Percentiles rank a stretch among this genome's conserved stretches.
Conservation (phyloP, 2,329 filamentous ascomycete species). For the Magnaporthiopsis incrustans region DNA sequence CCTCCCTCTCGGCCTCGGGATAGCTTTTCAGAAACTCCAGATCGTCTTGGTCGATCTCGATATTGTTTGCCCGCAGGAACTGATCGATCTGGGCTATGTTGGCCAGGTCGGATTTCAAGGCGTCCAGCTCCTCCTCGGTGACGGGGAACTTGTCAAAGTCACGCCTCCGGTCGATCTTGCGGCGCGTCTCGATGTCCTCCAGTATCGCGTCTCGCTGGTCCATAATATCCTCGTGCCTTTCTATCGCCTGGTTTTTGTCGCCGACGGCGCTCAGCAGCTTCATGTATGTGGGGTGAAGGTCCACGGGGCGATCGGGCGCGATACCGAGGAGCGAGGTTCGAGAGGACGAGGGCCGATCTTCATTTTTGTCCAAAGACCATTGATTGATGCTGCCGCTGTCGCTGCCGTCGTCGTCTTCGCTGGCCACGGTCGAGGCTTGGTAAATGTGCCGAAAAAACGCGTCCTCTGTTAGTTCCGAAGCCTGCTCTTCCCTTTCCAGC, state of each 20-base stretch:
- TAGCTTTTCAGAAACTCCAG: constrained; percentile 37
- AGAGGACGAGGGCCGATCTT: constrained; percentile 8
- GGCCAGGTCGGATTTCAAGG: constrained; percentile 21
- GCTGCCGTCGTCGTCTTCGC: neutral
- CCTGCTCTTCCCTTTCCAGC: constrained; percentile 2
- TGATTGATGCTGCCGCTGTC: neutral
- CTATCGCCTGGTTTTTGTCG: constrained; percentile 37
- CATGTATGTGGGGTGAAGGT: constrained; percentile 39
- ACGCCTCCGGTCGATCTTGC: constrained; percentile 10
- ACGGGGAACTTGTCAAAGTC: constrained; percentile 12
- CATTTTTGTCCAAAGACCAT: neutral
- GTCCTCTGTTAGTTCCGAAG: constrained; percentile 10
- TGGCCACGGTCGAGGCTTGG: neutral
- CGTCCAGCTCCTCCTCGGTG: constrained; percentile 27
- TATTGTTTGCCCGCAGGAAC: constrained; percentile 13
- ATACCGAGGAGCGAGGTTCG: constrained; percentile 20
- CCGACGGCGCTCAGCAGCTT: constrained; percentile 34
- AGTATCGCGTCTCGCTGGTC: constrained; percentile 30
- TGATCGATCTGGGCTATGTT: constrained; percentile 14
- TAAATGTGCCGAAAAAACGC: constrained; percentile 26
- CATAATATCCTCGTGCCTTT: constrained; percentile 37
- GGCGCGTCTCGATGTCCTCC: constrained; percentile 23
- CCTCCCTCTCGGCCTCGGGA: constrained; percentile 25
- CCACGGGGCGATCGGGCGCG: constrained; percentile 17
- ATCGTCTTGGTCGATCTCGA: constrained; percentile 27